Evolutionary conservation across 78 protist species (phyloP).

Genomic region (Trichosphaerium sp.): DNA sequence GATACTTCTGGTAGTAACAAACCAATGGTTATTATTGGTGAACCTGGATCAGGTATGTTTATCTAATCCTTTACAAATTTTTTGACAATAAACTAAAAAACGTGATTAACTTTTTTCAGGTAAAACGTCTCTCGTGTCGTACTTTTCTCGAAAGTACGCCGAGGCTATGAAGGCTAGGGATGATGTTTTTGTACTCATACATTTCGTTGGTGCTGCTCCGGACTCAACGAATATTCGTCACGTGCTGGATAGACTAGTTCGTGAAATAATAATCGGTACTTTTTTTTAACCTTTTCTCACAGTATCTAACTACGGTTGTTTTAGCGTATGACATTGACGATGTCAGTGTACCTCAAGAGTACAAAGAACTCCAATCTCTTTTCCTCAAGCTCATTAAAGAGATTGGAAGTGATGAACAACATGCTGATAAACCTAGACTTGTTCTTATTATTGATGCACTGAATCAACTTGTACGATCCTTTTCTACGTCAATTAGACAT

Average conservation of each 20-base stretch:
- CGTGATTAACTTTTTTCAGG: neutral
- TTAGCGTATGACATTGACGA: neutral
- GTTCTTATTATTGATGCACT: neutral
- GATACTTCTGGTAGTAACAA: neutral
- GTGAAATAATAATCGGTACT: no score
- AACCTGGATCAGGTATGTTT: neutral
- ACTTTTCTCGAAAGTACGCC: neutral
- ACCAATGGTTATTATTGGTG: neutral
- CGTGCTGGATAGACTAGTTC: neutral
- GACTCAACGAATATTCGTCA: conserved; percentile 6
- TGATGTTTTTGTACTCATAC: neutral
- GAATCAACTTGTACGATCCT: neutral
- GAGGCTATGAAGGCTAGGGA: neutral
- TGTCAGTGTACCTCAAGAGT: neutral
- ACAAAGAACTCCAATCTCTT: neutral
- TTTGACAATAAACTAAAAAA: neutral
- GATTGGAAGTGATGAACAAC: neutral
- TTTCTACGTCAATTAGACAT: neutral
- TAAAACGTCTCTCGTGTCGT: neutral
- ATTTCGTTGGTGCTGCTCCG: conserved; percentile 6
- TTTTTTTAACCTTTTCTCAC: no score
- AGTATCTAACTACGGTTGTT: neutral
- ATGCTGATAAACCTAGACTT: neutral
- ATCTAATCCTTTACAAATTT: neutral
- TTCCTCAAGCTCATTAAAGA: neutral